Evolutionary conservation across 306 rosid genomes (phyloP).

Genomic region (Begonia loranthoides): DNA sequence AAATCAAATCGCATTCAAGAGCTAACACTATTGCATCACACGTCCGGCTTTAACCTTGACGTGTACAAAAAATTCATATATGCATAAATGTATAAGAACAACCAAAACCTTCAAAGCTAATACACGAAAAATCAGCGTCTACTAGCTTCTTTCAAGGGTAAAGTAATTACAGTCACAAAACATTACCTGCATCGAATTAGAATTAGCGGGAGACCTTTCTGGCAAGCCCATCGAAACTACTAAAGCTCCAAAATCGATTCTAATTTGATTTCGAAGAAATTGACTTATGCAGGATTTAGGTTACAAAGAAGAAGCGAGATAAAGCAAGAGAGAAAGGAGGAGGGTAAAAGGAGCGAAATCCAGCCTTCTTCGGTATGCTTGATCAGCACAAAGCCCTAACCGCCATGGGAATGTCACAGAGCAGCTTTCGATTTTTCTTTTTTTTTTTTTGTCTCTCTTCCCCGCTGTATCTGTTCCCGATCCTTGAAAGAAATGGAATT

Average conservation of each 20-base stretch:
- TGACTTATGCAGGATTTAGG: slow-evolving; percentile 45
- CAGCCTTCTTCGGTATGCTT: slow-evolving; percentile 2
- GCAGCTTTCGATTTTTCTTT: slow-evolving; percentile 16
- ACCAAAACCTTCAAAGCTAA: no score
- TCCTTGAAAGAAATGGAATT: slow-evolving; percentile 12
- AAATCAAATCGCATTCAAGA: no score
- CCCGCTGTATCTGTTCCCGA: slow-evolving; percentile 11
- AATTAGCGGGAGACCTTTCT: slow-evolving; percentile 58
- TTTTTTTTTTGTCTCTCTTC: slow-evolving; percentile 12
- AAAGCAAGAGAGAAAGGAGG: slow-evolving; percentile 24
- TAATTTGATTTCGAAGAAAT: slow-evolving; percentile 11
- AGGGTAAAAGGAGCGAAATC: slow-evolving; percentile 22
- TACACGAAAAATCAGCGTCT: no score
- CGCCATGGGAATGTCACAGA: slow-evolving; percentile 41
- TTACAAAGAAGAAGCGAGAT: slow-evolving; percentile 20
- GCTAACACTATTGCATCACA: no score
- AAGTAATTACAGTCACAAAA: slow-evolving; percentile 14
- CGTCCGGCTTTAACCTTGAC: no score
- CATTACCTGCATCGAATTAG: slow-evolving; percentile 89
- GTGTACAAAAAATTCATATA: no score
- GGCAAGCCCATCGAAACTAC: slow-evolving; percentile 68
- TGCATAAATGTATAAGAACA: no score
- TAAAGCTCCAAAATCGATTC: slow-evolving; percentile 11
- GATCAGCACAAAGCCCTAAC: slow-evolving; percentile 53
- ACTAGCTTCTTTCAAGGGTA: slow-evolving; percentile 12